These are phyloP conservation scores for Pseudoturritis turrita DNA, from an alignment of 345 rosid species.

Conservation along the genomic window DNA sequence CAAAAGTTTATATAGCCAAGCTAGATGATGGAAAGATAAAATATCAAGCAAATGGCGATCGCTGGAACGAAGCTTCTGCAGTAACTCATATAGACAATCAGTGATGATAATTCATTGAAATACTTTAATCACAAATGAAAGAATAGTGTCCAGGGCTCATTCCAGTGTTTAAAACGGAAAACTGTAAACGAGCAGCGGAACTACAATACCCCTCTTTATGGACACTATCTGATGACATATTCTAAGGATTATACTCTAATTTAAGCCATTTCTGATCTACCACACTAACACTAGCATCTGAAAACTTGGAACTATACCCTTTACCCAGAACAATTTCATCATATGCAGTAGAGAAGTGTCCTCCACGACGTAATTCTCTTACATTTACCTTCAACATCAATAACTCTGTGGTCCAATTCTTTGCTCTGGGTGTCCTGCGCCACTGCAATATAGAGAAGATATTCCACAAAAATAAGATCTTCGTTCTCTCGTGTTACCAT, in stretches of 20 bases:
- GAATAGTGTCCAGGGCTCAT: slow-evolving; percentile 14
- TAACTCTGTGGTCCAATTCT: neutral
- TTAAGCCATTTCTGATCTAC: neutral
- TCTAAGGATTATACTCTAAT: neutral
- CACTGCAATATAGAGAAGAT: slow-evolving; percentile 11
- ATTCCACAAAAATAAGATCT: neutral
- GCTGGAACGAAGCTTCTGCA: slow-evolving; percentile 29
- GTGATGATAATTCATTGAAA: neutral
- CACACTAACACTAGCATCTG: slow-evolving; percentile 22
- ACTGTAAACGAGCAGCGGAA: slow-evolving; percentile 17
- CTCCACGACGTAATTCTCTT: neutral
- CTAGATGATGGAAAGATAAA: neutral
- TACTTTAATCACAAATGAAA: neutral
- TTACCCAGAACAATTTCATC: neutral
- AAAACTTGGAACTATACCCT: neutral
- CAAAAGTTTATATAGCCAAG: slow-evolving; percentile 1
- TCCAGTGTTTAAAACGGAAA: slow-evolving; percentile 23
- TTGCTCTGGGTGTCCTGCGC: neutral
- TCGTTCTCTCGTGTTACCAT: neutral
- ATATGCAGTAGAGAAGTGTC: neutral
- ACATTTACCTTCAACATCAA: slow-evolving; percentile 21
- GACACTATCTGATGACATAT: slow-evolving; percentile 3
- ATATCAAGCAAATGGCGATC: neutral
- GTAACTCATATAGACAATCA: slow-evolving; percentile 22
- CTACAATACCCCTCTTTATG: slow-evolving; percentile 1